These are phyloP conservation scores for Arctostaphylos glauca DNA, from an alignment of 148 eudicot species.

Conservation along the genomic window DNA sequence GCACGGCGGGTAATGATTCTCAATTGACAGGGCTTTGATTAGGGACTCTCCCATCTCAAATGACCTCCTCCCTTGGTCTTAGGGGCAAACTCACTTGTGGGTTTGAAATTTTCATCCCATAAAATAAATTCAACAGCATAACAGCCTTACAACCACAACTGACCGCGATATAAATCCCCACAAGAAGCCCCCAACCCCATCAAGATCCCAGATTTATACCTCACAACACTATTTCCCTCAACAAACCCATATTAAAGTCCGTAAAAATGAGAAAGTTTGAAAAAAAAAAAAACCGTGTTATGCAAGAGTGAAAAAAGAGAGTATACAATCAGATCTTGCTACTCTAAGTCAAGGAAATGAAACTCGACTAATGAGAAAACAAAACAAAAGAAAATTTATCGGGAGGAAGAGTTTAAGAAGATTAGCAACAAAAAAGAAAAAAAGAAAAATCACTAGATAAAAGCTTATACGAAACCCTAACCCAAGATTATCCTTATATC, in stretches of 20 bases:
- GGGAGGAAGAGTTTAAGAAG: neutral
- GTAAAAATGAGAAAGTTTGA: neutral
- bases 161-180: conserved; percentile 26
- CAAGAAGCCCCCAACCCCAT: conserved; percentile 21
- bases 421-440: conserved; percentile 1
- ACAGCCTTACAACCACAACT: conserved; percentile 13
- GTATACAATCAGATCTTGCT: neutral
- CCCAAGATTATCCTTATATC: conserved; percentile 27
- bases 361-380: neutral
- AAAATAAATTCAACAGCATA: conserved; percentile 5
- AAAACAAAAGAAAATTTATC: neutral
- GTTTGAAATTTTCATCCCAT: conserved; percentile 9
- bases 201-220: conserved; percentile 21
- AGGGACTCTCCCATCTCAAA: conserved; percentile 42
- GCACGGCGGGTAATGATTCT: conserved; percentile 42
- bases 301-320: neutral
- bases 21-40: conserved; percentile 30
- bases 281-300: neutral
- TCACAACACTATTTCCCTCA: conserved; percentile 1
- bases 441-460: neutral
- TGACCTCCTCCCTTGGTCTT: conserved; percentile 16
- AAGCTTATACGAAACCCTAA: conserved; percentile 24
- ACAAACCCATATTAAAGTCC: conserved; percentile 14
- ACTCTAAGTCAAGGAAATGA: neutral
- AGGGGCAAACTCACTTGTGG: conserved; percentile 12